phyloP scores from a whole-genome alignment of 306 rosid species.

The Fragaria vesca region DNA sequence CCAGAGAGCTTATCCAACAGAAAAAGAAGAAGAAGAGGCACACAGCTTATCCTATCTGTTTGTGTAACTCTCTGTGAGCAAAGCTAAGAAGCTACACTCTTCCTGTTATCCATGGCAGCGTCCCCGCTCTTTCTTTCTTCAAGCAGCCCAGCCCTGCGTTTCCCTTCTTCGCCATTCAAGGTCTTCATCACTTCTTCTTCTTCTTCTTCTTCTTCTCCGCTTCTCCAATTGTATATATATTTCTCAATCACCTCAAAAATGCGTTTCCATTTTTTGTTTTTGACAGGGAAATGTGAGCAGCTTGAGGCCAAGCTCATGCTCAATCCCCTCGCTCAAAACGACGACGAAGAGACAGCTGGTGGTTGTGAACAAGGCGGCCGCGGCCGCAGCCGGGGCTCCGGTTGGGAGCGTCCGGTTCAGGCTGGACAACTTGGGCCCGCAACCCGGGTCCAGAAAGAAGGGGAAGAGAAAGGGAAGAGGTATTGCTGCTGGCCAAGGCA shows the following conservation, averaged over 20 bases:
- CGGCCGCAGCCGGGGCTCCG: constrained; percentile 23
- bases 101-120: constrained; percentile 44
- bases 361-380: constrained; percentile 39
- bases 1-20: not conserved
- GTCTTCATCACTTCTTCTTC: constrained; percentile 17
- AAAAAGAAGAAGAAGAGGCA: not conserved
- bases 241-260: not conserved
- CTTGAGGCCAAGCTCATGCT: constrained; percentile 38
- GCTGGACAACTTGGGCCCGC: constrained; percentile 87
- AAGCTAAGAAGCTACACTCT: not conserved
- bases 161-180: constrained; percentile 70
- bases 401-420: constrained; percentile 51
- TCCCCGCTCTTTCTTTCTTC: constrained; percentile 48
- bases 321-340: constrained; percentile 26
- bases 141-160: constrained; percentile 14
- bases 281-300: constrained; percentile 57
- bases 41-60: constrained; percentile 7
- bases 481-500: constrained; percentile 89
- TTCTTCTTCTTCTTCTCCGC: not conserved
- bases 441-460: constrained; percentile 87
- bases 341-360: constrained; percentile 23
- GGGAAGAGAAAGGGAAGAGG: constrained; percentile 92
- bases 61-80: not conserved
- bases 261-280: constrained; percentile 5
- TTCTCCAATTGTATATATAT: not conserved